Base-by-base conservation (phyloP, 2,329 filamentous ascomycete genomes). In the Hawksworthiomyces lignivorus region DNA sequence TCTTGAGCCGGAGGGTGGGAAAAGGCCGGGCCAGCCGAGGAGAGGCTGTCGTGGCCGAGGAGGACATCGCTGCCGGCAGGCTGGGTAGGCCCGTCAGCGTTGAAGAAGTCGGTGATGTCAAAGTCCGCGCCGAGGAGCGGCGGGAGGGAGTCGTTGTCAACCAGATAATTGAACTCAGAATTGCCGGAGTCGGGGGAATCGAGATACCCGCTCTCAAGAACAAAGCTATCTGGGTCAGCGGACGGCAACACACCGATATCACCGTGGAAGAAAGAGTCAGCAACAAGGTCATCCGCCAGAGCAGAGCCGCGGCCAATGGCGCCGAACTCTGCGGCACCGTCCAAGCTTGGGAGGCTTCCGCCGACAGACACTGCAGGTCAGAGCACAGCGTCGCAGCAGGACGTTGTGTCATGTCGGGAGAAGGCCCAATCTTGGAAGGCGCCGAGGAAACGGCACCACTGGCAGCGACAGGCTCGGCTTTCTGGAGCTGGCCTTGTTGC, bases 291-390 rank as follows among this genome's bases (percentile, higher is more conserved):
- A 77, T 69, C 58, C 75, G 72, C 54, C 73, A 70, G 58, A 58
- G 60, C 56, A 68, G 69, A 47, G 60, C 61, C 56, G 64, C 66
- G 52, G 56, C 54, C 48, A 59, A 60, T 45, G 56, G 56, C 51
- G 57, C 58, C 59, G 58, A 61, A 56, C 62, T 66, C 60, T 56
- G 68, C 51, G 63, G 68, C 54, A 57, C 59, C 59, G 52, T 57
- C 59, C 64, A 69, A 55, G 63, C 62, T 61, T 60, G 63, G 57
- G 68, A 64, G 63, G 67, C 70, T 67, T 75, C 75, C 73, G 70
- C 77, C 84, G 85, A 90, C 82, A 80, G 92, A 97, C 92, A 98
- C 92, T 84, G 92, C 92, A 94, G 92, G 92, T 95, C 92, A 43
- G 46, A 48, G 64, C 84, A 97, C 92, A 97, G 96, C 90, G 96